Conservation (phyloP, 2,329 filamentous ascomycete genomes). For the Colletotrichum lentis region DNA sequence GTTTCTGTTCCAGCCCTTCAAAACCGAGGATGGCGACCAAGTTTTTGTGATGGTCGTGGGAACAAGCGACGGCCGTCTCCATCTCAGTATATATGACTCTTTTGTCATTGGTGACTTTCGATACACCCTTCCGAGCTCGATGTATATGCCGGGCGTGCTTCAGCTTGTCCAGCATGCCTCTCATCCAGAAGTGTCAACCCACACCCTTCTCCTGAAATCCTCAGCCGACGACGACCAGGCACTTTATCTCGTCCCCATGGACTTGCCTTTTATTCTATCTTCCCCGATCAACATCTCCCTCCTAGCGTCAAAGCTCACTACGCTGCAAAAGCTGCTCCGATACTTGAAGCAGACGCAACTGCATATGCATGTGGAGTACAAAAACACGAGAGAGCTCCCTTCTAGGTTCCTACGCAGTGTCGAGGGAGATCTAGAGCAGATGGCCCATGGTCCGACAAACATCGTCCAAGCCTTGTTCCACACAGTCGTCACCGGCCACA, state of each 20-base stretch:
- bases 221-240: constrained; percentile 51
- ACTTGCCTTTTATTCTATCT: constrained; percentile 82
- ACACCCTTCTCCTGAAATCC: constrained; percentile 71
- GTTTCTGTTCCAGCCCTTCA: constrained; percentile 70
- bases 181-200: constrained; percentile 77
- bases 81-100: constrained; percentile 85
- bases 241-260: constrained; percentile 75
- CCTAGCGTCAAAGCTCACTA: constrained; percentile 85
- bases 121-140: constrained; percentile 51
- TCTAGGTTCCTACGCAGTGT: constrained; percentile 79
- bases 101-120: constrained; percentile 77
- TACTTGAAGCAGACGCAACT: constrained; percentile 84
- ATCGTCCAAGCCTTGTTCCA: constrained; percentile 84
- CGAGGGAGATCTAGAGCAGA: constrained; percentile 74
- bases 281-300: constrained; percentile 83
- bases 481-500: constrained; percentile 83
- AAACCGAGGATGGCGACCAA: constrained; percentile 72
- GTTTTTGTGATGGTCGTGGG: constrained; percentile 82
- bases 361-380: constrained; percentile 84
- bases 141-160: constrained; percentile 43
- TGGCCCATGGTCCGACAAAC: constrained; percentile 62
- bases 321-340: constrained; percentile 83
- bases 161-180: constrained; percentile 70
- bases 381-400: constrained; percentile 81
- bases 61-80: constrained; percentile 73